A percentile compares a stretch with the other conserved stretches of the same genome.
phyloP scores from a whole-genome alignment of 495 filamentous ascomycete species.

The Stereocaulon alpinum region DNA sequence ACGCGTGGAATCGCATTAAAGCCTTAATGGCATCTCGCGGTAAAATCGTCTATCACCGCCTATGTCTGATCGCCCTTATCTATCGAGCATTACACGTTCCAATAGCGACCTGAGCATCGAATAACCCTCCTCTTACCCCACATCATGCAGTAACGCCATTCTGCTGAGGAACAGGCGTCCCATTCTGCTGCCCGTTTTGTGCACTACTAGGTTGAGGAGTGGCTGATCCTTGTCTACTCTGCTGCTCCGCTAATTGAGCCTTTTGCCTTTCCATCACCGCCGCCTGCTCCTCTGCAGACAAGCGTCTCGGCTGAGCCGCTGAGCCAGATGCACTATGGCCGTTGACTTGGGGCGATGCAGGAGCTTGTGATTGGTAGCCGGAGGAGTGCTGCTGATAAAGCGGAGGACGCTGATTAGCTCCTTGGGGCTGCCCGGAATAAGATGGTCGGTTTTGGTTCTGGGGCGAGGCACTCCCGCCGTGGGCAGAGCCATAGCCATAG shows the following conservation, averaged over 20 bases:
- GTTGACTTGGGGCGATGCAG: constrained; percentile 30
- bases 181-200: constrained; percentile 31
- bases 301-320: constrained; percentile 2
- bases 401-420: constrained; percentile 24
- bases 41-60: not conserved
- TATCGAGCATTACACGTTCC: not conserved
- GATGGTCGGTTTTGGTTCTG: constrained; percentile 28
- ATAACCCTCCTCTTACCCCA: not conserved
- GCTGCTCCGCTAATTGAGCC: constrained; percentile 34
- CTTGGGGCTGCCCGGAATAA: constrained; percentile 23
- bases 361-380: constrained; percentile 22
- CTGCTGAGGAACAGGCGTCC: constrained; percentile 31
- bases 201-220: constrained; percentile 33
- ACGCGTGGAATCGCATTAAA: not conserved
- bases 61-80: not conserved
- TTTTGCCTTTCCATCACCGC: constrained; percentile 37
- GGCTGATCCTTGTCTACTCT: constrained; percentile 28
- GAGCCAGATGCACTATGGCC: constrained; percentile 26
- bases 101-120: not conserved
- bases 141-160: constrained; percentile 19
- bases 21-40: too few species aligned
- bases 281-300: constrained; percentile 34
- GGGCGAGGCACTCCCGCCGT: constrained; percentile 28
- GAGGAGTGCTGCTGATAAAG: constrained; percentile 27
- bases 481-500: constrained; percentile 18